These are phyloP conservation scores for Terana coerulea DNA, from an alignment of 768 basidiomycete species.

Conservation along the genomic window DNA sequence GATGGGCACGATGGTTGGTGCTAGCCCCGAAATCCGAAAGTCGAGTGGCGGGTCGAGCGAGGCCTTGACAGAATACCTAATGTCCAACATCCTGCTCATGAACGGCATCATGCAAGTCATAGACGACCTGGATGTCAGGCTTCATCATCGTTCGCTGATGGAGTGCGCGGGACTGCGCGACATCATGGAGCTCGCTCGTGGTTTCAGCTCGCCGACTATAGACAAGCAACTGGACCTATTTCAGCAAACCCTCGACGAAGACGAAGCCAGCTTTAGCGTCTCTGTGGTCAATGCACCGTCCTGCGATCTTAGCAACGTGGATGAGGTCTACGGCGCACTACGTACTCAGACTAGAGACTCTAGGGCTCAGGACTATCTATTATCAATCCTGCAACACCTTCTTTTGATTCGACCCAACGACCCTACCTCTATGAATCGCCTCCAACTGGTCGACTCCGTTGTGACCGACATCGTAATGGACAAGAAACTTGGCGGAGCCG, in stretches of 20 bases:
- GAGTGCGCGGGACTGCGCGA: slow-evolving; percentile 78
- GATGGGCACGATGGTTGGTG: slow-evolving; percentile 94
- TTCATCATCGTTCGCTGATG: slow-evolving; percentile 88
- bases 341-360: slow-evolving; percentile 69
- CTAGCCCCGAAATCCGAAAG: slow-evolving; percentile 81
- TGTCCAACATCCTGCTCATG: slow-evolving; percentile 71
- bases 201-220: slow-evolving; percentile 58
- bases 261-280: slow-evolving; percentile 68
- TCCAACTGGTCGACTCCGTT: slow-evolving; percentile 85
- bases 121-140: slow-evolving; percentile 78
- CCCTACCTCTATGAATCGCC: slow-evolving; percentile 78
- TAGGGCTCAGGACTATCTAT: slow-evolving; percentile 77
- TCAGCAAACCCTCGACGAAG: slow-evolving; percentile 60
- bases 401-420: slow-evolving; percentile 88
- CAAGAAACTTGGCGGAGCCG: slow-evolving; percentile 80
- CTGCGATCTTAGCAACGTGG: slow-evolving; percentile 72
- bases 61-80: slow-evolving; percentile 77
- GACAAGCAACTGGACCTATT: slow-evolving; percentile 64
- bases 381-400: slow-evolving; percentile 90
- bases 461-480: slow-evolving; percentile 91
- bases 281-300: slow-evolving; percentile 73
- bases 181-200: slow-evolving; percentile 65
- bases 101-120: slow-evolving; percentile 59
- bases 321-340: slow-evolving; percentile 85
- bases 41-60: slow-evolving; percentile 55